Evolutionary conservation across 768 basidiomycete genomes (phyloP).

Genomic region (Amanita rubescens): DNA sequence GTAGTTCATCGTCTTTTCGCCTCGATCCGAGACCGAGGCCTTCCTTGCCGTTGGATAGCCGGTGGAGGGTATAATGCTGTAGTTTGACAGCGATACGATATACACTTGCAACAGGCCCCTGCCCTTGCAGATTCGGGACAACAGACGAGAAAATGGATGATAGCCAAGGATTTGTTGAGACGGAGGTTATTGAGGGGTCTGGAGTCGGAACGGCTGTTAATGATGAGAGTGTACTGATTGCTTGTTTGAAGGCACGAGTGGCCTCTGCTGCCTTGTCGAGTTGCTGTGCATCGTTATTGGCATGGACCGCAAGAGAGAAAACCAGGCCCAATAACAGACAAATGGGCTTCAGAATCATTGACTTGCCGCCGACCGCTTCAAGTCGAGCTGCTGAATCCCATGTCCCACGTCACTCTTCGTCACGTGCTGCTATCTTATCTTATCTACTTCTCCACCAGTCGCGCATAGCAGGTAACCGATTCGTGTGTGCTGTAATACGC

Average conservation of each 20-base stretch:
- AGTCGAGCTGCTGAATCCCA: too few species aligned
- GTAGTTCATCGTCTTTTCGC: slow-evolving; percentile 59
- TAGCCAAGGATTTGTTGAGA: slow-evolving; percentile 24
- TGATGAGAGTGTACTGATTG: slow-evolving; percentile 56
- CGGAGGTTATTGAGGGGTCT: slow-evolving; percentile 41
- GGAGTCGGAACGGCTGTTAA: slow-evolving; percentile 56
- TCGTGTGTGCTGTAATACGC: not conserved
- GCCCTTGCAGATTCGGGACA: slow-evolving; percentile 66
- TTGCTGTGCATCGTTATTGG: slow-evolving; percentile 24
- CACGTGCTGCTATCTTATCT: slow-evolving; percentile 7
- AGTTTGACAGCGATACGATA: slow-evolving; percentile 63
- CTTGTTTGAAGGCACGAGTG: slow-evolving; percentile 68
- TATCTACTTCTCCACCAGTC: slow-evolving; percentile 2
- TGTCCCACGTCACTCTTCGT: slow-evolving; percentile 5
- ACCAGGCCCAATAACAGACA: slow-evolving; percentile 2
- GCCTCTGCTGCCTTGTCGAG: slow-evolving; percentile 50
- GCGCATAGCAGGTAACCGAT: not conserved
- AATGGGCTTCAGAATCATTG: slow-evolving; percentile 3
- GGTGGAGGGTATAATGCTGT: slow-evolving; percentile 47
- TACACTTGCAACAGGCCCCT: slow-evolving; percentile 66
- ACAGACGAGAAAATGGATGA: slow-evolving; percentile 57
- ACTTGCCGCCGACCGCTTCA: too few species aligned
- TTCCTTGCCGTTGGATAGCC: slow-evolving; percentile 34
- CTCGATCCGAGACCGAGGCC: slow-evolving; percentile 33
- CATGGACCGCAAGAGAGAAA: not conserved